Evolutionary conservation across 306 rosid genomes (phyloP), one percentile per base, ranked within the genome.

Genomic region (Pterocarpus santalinus): DNA sequence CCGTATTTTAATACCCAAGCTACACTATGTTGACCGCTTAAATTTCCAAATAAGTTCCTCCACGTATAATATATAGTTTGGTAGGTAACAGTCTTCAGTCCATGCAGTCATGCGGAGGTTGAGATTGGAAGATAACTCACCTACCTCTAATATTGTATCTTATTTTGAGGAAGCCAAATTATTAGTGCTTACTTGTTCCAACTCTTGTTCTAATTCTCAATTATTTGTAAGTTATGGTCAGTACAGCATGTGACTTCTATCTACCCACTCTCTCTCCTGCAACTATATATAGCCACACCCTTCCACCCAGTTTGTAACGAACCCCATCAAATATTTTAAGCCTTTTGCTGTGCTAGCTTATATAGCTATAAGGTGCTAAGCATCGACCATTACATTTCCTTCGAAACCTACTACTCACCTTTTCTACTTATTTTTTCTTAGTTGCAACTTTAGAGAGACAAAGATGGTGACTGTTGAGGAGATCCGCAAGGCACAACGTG

Each of bases 381-480:
- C 53, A 49, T 52, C 65, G 17, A 51, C n/a, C 55, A 52, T 52
- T 66, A 6, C 43, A 7, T 8, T 47, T 35, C n/a, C 35, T 63
- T 77, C 12, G 10, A 28, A 11, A 35, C 9, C 56, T 39, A 13
- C 51, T 8, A 35, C 8, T 35, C 33, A 36, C 57, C 5, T 15
- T 39, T 44, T 14, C 16, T 28, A 65, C 30, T 65, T 52, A 3
- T 43, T 43, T 8, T 43, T 43, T 43, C 47, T 7, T 8, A 7
- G 8, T 57, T n/a, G 14, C 32, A 43, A 75, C 16, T 75, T 75
- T 8, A 61, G 46, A 74, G 5, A 28, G 6, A 75, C 67, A 17
- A 71, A 83, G 2, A 83, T 78, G 83, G 76, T 47, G 28, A 72
- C 2, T 22, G 72, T 91, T 90, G 28, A 22, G 28, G 28, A 22